Percentiles rank a stretch among this genome's conserved stretches.
phyloP scores from a whole-genome alignment of 495 filamentous ascomycete species.

The Penicillium goetzii region DNA sequence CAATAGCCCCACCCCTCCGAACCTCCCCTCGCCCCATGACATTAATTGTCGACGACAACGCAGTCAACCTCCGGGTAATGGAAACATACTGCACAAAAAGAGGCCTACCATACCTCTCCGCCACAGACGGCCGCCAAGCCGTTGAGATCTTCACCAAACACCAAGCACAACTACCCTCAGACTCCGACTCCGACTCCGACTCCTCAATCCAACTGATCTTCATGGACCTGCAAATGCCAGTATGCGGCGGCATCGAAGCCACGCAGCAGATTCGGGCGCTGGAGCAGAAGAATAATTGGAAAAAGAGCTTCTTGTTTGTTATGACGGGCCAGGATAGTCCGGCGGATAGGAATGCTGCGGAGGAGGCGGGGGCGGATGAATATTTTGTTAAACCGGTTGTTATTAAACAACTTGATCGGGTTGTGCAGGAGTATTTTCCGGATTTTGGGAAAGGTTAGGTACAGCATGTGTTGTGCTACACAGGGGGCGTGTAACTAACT shows the following conservation, averaged over 20 bases:
- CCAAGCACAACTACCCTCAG: neutral
- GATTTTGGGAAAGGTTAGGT: slow-evolving; percentile 5
- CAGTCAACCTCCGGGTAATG: slow-evolving; percentile 22
- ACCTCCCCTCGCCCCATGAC: slow-evolving; percentile 4
- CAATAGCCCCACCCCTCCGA: neutral
- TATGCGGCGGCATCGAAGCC: slow-evolving; percentile 87
- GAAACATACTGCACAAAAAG: slow-evolving; percentile 23
- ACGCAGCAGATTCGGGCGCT: slow-evolving; percentile 83
- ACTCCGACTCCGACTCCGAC: neutral
- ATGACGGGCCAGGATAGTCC: slow-evolving; percentile 27
- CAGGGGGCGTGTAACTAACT: neutral
- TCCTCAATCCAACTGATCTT: slow-evolving; percentile 70
- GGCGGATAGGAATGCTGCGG: slow-evolving; percentile 18
- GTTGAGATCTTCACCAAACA: slow-evolving; percentile 14
- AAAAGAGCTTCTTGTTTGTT: slow-evolving; percentile 9
- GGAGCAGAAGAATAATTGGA: slow-evolving; percentile 66
- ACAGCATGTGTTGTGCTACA: neutral
- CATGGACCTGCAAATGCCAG: slow-evolving; percentile 91
- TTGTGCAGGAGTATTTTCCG: slow-evolving; percentile 17
- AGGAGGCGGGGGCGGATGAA: slow-evolving; percentile 16
- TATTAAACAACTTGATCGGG: slow-evolving; percentile 18
- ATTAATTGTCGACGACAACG: slow-evolving; percentile 26
- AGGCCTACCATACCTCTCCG: slow-evolving; percentile 17
- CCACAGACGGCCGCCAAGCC: slow-evolving; percentile 16
- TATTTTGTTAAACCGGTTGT: slow-evolving; percentile 26